phyloP scores from a whole-genome alignment of 345 rosid species.

The Populus tremula region DNA sequence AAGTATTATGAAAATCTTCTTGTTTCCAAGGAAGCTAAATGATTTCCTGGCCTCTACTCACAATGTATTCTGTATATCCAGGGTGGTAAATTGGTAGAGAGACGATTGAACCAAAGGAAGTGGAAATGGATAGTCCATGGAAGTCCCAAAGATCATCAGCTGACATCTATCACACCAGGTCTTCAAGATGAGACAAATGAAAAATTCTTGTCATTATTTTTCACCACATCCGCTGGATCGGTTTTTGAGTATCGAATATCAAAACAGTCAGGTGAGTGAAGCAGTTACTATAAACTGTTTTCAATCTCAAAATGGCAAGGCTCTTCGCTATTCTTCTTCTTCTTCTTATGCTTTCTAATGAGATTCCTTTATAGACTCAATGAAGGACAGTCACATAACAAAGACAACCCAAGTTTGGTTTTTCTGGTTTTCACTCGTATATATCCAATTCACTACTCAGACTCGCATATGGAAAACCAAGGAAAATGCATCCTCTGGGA shows the following conservation, averaged over 20 bases:
- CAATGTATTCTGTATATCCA: slow-evolving; percentile 17
- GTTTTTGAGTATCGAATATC: slow-evolving; percentile 45
- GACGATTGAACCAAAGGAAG: slow-evolving; percentile 50
- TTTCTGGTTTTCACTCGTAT: not conserved
- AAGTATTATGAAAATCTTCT: no score
- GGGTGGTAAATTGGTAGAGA: slow-evolving; percentile 56
- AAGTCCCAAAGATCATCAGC: slow-evolving; percentile 44
- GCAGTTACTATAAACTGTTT: not conserved
- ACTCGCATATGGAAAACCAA: no score
- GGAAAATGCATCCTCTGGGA: not conserved
- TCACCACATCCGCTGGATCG: slow-evolving; percentile 50
- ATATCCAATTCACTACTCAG: not conserved
- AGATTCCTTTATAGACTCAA: not conserved
- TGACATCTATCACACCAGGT: slow-evolving; percentile 51
- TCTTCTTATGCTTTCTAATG: slow-evolving; percentile 1
- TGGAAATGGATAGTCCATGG: slow-evolving; percentile 73
- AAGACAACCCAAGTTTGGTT: not conserved
- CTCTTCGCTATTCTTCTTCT: not conserved
- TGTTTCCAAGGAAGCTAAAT: not conserved
- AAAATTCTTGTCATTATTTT: slow-evolving; percentile 38
- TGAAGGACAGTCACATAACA: not conserved
- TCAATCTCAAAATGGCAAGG: not conserved
- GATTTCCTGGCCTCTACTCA: not conserved
- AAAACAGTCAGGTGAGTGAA: slow-evolving; percentile 45
- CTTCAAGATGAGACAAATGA: slow-evolving; percentile 48